Base-by-base conservation (phyloP, 2,329 filamentous ascomycete species). In the Ceratocystis smalleyi region DNA sequence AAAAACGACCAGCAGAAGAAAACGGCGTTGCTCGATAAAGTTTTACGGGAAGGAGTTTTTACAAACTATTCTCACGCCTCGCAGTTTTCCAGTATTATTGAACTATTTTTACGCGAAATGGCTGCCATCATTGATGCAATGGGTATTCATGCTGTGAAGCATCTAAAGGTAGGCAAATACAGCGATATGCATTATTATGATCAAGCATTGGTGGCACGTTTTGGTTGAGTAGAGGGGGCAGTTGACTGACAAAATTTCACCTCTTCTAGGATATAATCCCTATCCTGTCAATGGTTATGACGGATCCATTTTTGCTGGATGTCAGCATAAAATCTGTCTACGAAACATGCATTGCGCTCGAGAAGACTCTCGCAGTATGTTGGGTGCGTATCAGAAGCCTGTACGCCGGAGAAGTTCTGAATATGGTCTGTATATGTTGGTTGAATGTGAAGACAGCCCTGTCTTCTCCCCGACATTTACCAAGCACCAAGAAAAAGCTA, bases 351-450 rank as follows among this genome's bases (percentile, higher is more conserved):
- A 71, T 76, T 19, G 78, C 83, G 0, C 69, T 89, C 24, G 79
- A 83, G 62, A 74, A 76, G 0, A 74, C 86, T 15, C 74, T 95
- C 10, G 68, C 79, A 12, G 84, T 80, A 66, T 83, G 82, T 66
- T 91, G 89, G 84, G 86, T 88, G 10, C 78, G 89, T 3, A 75
- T 95, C 4, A 83, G 87, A 66, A 63, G 61, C 12, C 27, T 40
- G 1, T 67, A 68, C 61, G 15, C 57, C 2, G 64, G 45, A 15
- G 64, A 68, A 17, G 74, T 92, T 5, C 72, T 90, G 57, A 81
- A 81, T 68, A 83, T 81, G 0, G 68, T 89, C 1, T 78, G 80
- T 43, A 71, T 83, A 1, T 86, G 83, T 71, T 89, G 84, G 84
- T 71, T 84, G 3, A 82, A 81, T 66, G 69, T 83, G 17, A 69